phyloP scores from a whole-genome alignment of 169 alveolate genomes.

The Plasmodium vinckei region DNA sequence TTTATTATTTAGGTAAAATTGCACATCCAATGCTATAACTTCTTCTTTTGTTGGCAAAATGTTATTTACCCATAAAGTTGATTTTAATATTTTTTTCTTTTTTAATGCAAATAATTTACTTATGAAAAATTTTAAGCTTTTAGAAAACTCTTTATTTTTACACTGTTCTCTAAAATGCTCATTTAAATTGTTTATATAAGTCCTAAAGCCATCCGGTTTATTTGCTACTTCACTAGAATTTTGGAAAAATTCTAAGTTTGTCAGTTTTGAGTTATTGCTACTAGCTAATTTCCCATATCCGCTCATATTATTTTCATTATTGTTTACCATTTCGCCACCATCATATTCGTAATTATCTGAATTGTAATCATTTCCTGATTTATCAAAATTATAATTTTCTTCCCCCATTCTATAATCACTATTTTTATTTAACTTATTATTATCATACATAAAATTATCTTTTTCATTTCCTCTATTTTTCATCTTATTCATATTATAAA shows the following conservation, averaged over 20 bases:
- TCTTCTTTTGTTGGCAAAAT: constrained; percentile 51
- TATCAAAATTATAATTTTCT: constrained; percentile 8
- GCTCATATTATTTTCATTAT: constrained; percentile 1
- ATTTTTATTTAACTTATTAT: constrained; percentile 2
- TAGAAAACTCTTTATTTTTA: constrained; percentile 36
- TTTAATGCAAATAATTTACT: constrained; percentile 22
- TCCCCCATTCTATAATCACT: background rate
- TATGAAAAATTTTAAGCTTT: constrained; percentile 3
- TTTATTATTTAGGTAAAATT: constrained; percentile 16
- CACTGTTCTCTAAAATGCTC: constrained; percentile 61
- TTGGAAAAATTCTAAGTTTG: background rate
- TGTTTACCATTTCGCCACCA: background rate
- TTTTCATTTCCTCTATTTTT: background rate
- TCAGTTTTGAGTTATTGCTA: background rate
- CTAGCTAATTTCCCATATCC: constrained; percentile 1
- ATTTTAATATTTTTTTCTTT: constrained; percentile 18
- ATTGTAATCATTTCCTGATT: constrained; percentile 2
- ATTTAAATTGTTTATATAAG: constrained; percentile 33
- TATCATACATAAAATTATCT: constrained; percentile 5
- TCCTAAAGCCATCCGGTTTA: constrained; percentile 25
- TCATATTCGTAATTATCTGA: background rate
- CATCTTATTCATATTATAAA: constrained; percentile 5
- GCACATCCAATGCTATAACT: constrained; percentile 21
- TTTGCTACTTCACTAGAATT: constrained; percentile 3
- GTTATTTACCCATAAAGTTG: constrained; percentile 37